Evolutionary conservation across 306 rosid species (phyloP), one percentile per base, ranked within the genome.

Genomic region (Cucumis cinereus): DNA sequence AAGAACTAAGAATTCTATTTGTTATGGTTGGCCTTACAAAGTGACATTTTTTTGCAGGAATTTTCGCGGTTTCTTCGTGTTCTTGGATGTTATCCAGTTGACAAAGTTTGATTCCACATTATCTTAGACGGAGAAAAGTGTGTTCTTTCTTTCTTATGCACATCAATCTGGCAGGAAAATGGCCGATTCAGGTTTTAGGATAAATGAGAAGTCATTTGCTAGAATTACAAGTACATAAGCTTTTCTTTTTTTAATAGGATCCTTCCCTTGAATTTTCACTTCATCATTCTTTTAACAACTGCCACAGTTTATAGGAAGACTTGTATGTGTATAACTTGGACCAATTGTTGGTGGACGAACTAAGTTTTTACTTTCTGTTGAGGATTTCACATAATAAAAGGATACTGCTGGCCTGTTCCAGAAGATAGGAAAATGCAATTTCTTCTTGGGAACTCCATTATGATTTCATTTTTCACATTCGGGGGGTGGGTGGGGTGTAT

Each of bases 1-100:
- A 56, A 56, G 61, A 56, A 56, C 28, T 56, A 56, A 56, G 30
- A 22, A 56, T n/a, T n/a, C 12, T 10, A n/a, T 8, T 2, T 13
- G 45, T 10, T 12, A 12, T 12, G 14, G 50, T 1, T 43, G 36
- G n/a, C 68, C 68, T 33, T 52, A 41, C 52, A 30, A 38, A 54
- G 33, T 15, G 9, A 3, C 23, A n/a, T 75, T 77, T 52, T 73
- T 58, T 54, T 79, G 80, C 89, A 92, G 97, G 97, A 92, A 79
- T 81, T 88, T 81, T 87, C 89, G 0, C 73, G 84, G 53, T 92
- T 92, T 87, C 85, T 90, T 79, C 93, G 93, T 7, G 85, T 92
- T 63, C 92, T 92, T 55, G 97, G 96, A 54, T 77, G 89, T 80
- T 90, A 91, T 80, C 91, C 90, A 0, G 86, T 85, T 77, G 89